Conservation (phyloP, 441 rosid genomes). For the Jatropha multifida region DNA sequence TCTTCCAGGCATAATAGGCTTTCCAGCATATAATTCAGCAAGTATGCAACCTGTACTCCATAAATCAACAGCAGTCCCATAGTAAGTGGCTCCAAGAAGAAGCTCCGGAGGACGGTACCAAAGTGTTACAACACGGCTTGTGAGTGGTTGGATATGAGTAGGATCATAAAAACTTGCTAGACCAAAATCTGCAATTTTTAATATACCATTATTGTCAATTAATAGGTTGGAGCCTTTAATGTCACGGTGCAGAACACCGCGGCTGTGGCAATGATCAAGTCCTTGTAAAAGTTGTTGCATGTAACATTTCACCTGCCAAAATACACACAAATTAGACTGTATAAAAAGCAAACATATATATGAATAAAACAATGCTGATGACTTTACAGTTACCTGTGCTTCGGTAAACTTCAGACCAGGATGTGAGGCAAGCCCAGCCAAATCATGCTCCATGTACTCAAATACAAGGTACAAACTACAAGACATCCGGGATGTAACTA, state of each 20-base stretch:
- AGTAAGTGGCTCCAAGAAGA: slow-evolving; percentile 87
- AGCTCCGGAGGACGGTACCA: slow-evolving; percentile 99
- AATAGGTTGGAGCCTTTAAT: slow-evolving; percentile 95
- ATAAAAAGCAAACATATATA: not conserved
- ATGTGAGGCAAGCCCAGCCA: slow-evolving; percentile 92
- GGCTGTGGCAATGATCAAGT: slow-evolving; percentile 93
- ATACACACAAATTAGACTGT: slow-evolving; percentile 11
- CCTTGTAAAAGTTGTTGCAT: slow-evolving; percentile 80
- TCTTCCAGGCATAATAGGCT: slow-evolving; percentile 99
- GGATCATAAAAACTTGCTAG: slow-evolving; percentile 87
- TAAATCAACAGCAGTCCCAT: slow-evolving; percentile 85
- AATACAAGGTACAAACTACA: slow-evolving; percentile 90
- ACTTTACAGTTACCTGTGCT: slow-evolving; percentile 52
- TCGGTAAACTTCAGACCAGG: slow-evolving; percentile 92
- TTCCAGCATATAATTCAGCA: slow-evolving; percentile 94
- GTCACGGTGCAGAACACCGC: slow-evolving; percentile 87
- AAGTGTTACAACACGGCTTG: slow-evolving; percentile 96
- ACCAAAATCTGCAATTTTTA: slow-evolving; percentile 96
- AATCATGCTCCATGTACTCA: slow-evolving; percentile 97
- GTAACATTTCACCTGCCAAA: slow-evolving; percentile 82
- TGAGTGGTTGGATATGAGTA: slow-evolving; percentile 62
- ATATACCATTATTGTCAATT: slow-evolving; percentile 79
- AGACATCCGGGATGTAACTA: slow-evolving; percentile 98
- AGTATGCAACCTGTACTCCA: slow-evolving; percentile 98
- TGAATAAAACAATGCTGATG: not conserved